Conservation (phyloP, 257 asterid genomes). For the Ocimum tenuiflorum region DNA sequence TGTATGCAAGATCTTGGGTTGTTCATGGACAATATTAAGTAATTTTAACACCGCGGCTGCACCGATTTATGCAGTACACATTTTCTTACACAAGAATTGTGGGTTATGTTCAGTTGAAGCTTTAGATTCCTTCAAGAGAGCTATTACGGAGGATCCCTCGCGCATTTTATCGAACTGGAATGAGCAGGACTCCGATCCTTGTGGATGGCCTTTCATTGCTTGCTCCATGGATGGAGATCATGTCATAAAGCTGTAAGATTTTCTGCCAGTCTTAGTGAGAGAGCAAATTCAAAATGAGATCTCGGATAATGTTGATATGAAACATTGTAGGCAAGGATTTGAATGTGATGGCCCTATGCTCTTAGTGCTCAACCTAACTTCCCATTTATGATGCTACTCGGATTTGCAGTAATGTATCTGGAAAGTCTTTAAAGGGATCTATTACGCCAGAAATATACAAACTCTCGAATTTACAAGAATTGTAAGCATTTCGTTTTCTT, state of each 20-base stretch:
- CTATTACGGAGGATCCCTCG: constrained; percentile 68
- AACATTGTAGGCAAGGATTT: background rate
- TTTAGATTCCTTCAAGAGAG: constrained; percentile 67
- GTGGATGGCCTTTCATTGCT: constrained; percentile 65
- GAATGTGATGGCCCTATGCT: background rate
- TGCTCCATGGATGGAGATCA: constrained; percentile 67
- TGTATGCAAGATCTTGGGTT: constrained; percentile 22
- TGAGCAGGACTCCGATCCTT: constrained; percentile 60
- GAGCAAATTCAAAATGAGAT: background rate
- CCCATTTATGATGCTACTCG: constrained; percentile 13
- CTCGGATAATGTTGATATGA: background rate
- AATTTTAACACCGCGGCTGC: background rate
- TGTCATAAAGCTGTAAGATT: constrained; percentile 72
- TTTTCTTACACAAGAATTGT: constrained; percentile 16
- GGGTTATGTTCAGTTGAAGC: constrained; percentile 51
- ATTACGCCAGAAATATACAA: constrained; percentile 61
- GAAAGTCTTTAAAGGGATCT: constrained; percentile 66
- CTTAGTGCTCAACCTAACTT: background rate
- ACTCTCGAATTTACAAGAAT: constrained; percentile 57
- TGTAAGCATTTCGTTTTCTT: constrained; percentile 42
- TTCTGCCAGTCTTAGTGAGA: constrained; percentile 1
- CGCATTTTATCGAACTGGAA: constrained; percentile 68
- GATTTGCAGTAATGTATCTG: constrained; percentile 65
- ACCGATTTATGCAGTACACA: background rate
- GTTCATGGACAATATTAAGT: background rate